Conservation (phyloP, 2,329 filamentous ascomycete genomes). For the Paramyrothecium roridum region DNA sequence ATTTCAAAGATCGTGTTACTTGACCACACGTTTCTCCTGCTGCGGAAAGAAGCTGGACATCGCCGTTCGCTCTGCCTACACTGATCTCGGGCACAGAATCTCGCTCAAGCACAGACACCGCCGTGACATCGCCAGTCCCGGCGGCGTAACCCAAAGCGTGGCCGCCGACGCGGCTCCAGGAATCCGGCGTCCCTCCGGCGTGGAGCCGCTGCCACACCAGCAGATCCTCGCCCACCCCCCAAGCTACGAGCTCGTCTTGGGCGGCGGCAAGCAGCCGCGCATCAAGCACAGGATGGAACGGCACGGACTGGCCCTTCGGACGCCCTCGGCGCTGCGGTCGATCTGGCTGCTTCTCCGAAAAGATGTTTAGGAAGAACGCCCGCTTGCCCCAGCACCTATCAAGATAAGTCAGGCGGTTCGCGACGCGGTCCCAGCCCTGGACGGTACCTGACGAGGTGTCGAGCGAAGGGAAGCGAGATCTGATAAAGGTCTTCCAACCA, state of each 20-base stretch:
- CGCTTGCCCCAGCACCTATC: slow-evolving; percentile 52
- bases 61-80: slow-evolving; percentile 47
- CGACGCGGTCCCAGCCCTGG: slow-evolving; percentile 34
- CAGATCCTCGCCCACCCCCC: slow-evolving; percentile 50
- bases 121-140: slow-evolving; percentile 48
- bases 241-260: slow-evolving; percentile 44
- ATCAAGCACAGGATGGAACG: slow-evolving; percentile 46
- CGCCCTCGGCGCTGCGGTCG: slow-evolving; percentile 11
- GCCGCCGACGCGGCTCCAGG: slow-evolving; percentile 38
- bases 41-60: slow-evolving; percentile 41
- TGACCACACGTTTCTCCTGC: slow-evolving; percentile 24
- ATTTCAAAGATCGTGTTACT: slow-evolving; percentile 17
- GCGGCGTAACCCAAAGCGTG: slow-evolving; percentile 32
- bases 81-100: slow-evolving; percentile 30
- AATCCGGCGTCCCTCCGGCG: slow-evolving; percentile 10
- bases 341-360: slow-evolving; percentile 14
- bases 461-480: slow-evolving; percentile 39
- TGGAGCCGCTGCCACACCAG: slow-evolving; percentile 36
- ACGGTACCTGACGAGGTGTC: slow-evolving; percentile 20
- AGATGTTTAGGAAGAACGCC: slow-evolving; percentile 31
- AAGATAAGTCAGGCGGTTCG: slow-evolving; percentile 45
- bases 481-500: slow-evolving; percentile 50
- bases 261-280: slow-evolving; percentile 32
- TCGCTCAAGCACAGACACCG: slow-evolving; percentile 40
- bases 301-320: slow-evolving; percentile 27